Conservation (phyloP, 2,329 filamentous ascomycete species). For the Fusarium caatingaense region DNA sequence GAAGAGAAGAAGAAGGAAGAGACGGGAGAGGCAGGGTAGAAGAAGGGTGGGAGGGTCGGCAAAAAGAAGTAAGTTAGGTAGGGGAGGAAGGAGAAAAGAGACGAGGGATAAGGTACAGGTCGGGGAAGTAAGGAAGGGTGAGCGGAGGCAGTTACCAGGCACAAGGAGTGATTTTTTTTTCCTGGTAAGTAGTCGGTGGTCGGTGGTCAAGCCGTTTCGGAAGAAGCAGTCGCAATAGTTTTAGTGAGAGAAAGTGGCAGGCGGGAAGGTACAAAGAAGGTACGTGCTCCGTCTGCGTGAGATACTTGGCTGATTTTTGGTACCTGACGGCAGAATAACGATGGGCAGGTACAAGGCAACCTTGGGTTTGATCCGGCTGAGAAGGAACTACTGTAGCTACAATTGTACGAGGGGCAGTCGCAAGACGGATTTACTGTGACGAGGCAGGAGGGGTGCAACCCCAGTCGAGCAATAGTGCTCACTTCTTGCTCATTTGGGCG, state of each 20-base stretch:
- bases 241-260: slow-evolving; percentile 29
- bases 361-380: slow-evolving; percentile 5
- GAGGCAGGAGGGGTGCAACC: slow-evolving; percentile 41
- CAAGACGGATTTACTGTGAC: slow-evolving; percentile 24
- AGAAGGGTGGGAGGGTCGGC: slow-evolving; percentile 46
- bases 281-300: slow-evolving; percentile 31
- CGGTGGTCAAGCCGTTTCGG: slow-evolving; percentile 28
- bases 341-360: slow-evolving; percentile 38
- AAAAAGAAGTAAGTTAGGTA: slow-evolving; percentile 46
- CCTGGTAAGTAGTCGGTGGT: slow-evolving; percentile 28
- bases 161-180: slow-evolving; percentile 40
- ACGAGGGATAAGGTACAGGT: slow-evolving; percentile 37
- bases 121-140: slow-evolving; percentile 36
- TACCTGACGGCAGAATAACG: slow-evolving; percentile 35
- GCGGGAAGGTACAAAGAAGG: slow-evolving; percentile 39
- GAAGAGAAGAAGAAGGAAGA: slow-evolving; percentile 43
- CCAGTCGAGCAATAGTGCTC: slow-evolving; percentile 22
- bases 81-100: slow-evolving; percentile 45
- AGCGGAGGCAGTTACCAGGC: slow-evolving; percentile 42
- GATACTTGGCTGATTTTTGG: slow-evolving; percentile 30
- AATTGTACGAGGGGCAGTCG: slow-evolving; percentile 27
- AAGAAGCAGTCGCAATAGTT: slow-evolving; percentile 24
- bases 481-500: slow-evolving; percentile 17
- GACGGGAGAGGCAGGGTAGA: slow-evolving; percentile 44
- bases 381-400: slow-evolving; percentile 24